Base-by-base conservation (phyloP, 78 protist genomes). In the Emiliania huxleyi region DNA sequence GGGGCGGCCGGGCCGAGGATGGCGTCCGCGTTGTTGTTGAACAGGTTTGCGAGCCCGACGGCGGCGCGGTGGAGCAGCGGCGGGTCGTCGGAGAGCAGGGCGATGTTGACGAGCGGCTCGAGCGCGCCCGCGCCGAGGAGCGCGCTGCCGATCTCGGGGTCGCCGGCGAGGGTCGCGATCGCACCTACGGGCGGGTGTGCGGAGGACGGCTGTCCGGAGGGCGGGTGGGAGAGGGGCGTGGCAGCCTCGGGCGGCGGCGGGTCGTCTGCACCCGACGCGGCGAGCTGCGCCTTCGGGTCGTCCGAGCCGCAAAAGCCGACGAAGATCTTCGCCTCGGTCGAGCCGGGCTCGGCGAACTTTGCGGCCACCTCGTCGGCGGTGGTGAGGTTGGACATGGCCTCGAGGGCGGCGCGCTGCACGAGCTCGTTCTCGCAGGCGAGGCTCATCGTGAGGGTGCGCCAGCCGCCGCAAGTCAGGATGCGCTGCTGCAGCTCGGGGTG, bases 351-450 rank as follows among this genome's bases (percentile, higher is more conserved):
- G 35, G 46, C 18, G 85, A 77, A 77, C 85, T 40, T 77, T 21
- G 2, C 29, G 85, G 33, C 44, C 33, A 77, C n/a, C 48, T 35
- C 46, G 85, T 77, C 46, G 85, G 37, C 46, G n/a, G 26, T 6
- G n/a, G 40, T 48, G 46, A 77, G 85, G 46, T 77, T 77, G 42
- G 48, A 40, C 85, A 77, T 77, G 46, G n/a, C 44, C 46, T 77
- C 85, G 8, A 77, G 12, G 35, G 85, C 85, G n/a, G 85, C 85
- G 85, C 85, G 85, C 46, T 77, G 85, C 48, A 77, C 85, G 44
- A 40, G 85, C 48, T 11, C 33, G 46, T 77, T 77, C 1, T 77
- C 85, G 85, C 37, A 77, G 23, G 85, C 8, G 29, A 77, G 85
- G 33, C 46, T 22, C 85, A 77, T 77, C 29, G 37, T 19, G n/a